A percentile compares a stretch with the other conserved stretches of the same genome.
Conservation (phyloP, 2,329 filamentous ascomycete genomes). For the Neofusicoccum sp. region DNA sequence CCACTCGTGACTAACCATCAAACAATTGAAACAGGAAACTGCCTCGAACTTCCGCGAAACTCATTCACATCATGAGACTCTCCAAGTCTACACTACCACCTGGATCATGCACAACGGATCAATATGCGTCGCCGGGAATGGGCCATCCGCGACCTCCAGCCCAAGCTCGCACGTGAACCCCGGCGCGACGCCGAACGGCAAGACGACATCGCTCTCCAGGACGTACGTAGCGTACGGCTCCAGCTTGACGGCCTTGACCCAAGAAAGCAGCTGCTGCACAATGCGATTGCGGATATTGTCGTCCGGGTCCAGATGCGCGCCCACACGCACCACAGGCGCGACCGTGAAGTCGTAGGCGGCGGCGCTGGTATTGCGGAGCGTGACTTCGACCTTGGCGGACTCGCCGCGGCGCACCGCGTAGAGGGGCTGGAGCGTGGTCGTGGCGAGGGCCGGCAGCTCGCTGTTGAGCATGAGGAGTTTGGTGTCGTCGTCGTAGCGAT, state of each 20-base stretch:
- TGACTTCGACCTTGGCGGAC: not conserved
- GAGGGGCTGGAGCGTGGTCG: not conserved
- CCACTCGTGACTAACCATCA: too few relatives aligned
- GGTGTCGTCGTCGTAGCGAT: not conserved
- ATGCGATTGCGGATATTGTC: constrained; percentile 8
- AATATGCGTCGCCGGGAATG: not conserved
- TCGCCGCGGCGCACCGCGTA: constrained; percentile 12
- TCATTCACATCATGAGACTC: too few relatives aligned
- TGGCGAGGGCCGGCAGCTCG: not conserved
- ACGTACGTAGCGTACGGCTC: not conserved
- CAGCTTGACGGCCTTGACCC: constrained; percentile 1
- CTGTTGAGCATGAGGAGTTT: constrained; percentile 25
- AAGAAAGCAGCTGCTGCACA: constrained; percentile 12
- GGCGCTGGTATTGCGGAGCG: constrained; percentile 8
- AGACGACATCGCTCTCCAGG: constrained; percentile 10
- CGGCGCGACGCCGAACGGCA: constrained; percentile 1
- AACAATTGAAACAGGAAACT: too few relatives aligned
- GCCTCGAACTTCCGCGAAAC: too few relatives aligned
- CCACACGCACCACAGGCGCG: constrained; percentile 1
- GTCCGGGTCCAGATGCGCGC: not conserved
- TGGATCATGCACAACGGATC: constrained; percentile 8
- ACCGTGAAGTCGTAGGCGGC: constrained; percentile 6
- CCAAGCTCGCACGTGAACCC: constrained; percentile 5
- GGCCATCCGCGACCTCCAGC: constrained; percentile 6
- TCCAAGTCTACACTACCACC: constrained; percentile 12